phyloP scores from a whole-genome alignment of 805 yeast genomes.

The Alloascoidea africana region DNA sequence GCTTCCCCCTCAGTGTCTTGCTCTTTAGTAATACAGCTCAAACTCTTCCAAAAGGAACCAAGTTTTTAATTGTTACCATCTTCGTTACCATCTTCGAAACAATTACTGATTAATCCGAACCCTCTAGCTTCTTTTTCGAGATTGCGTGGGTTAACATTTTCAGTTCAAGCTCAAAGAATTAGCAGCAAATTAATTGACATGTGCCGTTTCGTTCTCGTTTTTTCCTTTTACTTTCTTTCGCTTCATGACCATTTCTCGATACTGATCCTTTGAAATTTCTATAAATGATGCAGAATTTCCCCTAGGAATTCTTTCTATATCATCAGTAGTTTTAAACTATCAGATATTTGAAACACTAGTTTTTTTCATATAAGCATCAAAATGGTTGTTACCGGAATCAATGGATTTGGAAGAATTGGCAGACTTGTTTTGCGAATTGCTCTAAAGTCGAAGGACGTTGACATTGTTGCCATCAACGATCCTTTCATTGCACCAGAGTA shows the following conservation, averaged over 20 bases:
- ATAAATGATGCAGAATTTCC: too few species aligned
- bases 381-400: constrained; percentile 52
- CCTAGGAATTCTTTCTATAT: neutral
- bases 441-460: constrained; percentile 53
- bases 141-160: too few species aligned
- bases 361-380: constrained; percentile 2
- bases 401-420: constrained; percentile 93
- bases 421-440: constrained; percentile 79
- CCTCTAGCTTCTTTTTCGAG: too few species aligned
- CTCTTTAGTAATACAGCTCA: too few species aligned
- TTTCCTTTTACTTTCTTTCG: neutral
- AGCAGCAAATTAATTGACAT: neutral
- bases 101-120: too few species aligned
- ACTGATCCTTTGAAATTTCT: neutral
- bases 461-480: constrained; percentile 80
- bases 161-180: too few species aligned
- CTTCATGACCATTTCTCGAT: neutral
- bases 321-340: neutral
- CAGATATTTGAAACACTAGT: neutral
- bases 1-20: too few species aligned
- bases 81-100: too few species aligned
- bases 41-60: too few species aligned
- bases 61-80: too few species aligned
- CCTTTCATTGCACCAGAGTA: constrained; percentile 84
- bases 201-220: neutral